Evolutionary conservation across 306 rosid species (phyloP).

Genomic region (Chamaecrista fasciculata): DNA sequence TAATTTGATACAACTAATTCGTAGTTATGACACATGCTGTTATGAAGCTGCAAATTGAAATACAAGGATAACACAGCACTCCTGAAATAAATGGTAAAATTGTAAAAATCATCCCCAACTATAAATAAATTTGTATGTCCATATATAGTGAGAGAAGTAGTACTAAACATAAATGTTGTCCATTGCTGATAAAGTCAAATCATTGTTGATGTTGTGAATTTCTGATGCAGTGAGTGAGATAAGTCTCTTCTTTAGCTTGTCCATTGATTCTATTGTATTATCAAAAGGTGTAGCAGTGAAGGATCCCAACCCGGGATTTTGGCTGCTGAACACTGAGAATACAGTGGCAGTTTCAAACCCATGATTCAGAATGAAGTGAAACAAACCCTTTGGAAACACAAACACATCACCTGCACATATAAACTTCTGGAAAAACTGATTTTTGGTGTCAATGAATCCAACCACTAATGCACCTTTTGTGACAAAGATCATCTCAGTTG

Average conservation of each 20-base stretch:
- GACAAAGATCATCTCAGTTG: slow-evolving; percentile 63
- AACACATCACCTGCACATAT: slow-evolving; percentile 60
- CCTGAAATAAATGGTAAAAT: slow-evolving; percentile 13
- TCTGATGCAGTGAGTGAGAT: slow-evolving; percentile 35
- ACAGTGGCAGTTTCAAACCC: slow-evolving; percentile 46
- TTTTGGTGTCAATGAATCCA: slow-evolving; percentile 61
- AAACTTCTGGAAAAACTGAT: slow-evolving; percentile 39
- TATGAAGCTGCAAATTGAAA: slow-evolving; percentile 10
- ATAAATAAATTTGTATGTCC: neutral
- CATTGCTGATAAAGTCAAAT: slow-evolving; percentile 12
- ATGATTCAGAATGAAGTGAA: slow-evolving; percentile 53
- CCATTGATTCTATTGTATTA: slow-evolving; percentile 30
- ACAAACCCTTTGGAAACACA: slow-evolving; percentile 72
- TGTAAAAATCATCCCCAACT: neutral
- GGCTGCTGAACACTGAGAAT: slow-evolving; percentile 61
- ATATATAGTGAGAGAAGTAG: neutral
- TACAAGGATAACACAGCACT: slow-evolving; percentile 7
- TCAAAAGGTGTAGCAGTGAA: slow-evolving; percentile 28
- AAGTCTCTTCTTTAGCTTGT: slow-evolving; percentile 39
- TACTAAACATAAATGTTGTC: slow-evolving; percentile 28
- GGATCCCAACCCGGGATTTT: slow-evolving; percentile 64
- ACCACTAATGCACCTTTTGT: slow-evolving; percentile 44
- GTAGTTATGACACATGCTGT: neutral
- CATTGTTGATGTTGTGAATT: slow-evolving; percentile 12
- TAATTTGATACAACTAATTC: neutral